phyloP scores from a whole-genome alignment of 2,329 filamentous ascomycete species.

The Sclerotinia subarctica region DNA sequence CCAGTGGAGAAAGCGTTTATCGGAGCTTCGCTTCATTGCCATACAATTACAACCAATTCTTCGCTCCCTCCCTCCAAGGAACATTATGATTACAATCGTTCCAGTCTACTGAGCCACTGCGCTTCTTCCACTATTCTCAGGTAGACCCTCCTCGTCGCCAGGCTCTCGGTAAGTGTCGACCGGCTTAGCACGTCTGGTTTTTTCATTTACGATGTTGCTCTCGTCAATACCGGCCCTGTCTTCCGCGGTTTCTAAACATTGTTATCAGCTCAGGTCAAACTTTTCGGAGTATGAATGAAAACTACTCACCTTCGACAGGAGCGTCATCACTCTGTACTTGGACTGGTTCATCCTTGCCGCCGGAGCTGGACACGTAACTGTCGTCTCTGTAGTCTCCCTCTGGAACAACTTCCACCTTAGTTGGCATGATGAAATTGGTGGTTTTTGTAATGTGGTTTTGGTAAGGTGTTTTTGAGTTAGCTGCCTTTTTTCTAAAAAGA shows the following conservation, averaged over 20 bases:
- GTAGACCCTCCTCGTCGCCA: constrained; percentile 34
- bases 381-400: constrained; percentile 14
- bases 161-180: constrained; percentile 32
- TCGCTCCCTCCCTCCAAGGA: neutral
- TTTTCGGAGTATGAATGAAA: neutral
- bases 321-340: constrained; percentile 14
- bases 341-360: neutral
- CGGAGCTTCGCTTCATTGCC: neutral
- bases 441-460: neutral
- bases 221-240: constrained; percentile 12
- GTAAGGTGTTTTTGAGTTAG: neutral
- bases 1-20: neutral
- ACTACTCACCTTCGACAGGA: constrained; percentile 3
- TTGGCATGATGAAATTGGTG: neutral
- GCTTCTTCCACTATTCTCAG: constrained; percentile 24
- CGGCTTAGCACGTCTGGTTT: constrained; percentile 13
- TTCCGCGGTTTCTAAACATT: constrained; percentile 4
- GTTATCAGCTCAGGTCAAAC: neutral
- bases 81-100: neutral
- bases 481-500: neutral
- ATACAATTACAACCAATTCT: neutral
- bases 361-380: constrained; percentile 9
- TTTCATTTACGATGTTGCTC: constrained; percentile 1
- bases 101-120: constrained; percentile 1
- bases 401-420: neutral